Evolutionary conservation across 495 filamentous ascomycete genomes (phyloP).

Genomic region (Xylaria flabelliformis): DNA sequence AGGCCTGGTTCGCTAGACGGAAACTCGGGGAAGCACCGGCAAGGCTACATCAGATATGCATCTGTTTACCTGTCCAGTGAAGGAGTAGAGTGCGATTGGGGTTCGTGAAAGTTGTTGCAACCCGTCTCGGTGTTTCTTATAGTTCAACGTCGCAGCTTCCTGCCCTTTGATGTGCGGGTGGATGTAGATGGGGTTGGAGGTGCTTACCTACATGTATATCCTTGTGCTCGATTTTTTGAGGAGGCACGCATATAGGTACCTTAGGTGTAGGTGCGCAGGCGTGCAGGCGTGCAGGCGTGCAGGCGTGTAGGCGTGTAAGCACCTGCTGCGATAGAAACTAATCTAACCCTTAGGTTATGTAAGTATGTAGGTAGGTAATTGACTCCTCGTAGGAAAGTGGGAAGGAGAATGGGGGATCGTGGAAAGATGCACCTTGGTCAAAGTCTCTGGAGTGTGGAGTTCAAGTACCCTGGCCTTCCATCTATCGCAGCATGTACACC

Average conservation of each 20-base stretch:
- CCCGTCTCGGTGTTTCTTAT: not conserved
- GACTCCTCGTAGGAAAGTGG: constrained; percentile 9
- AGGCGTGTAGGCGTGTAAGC: no score
- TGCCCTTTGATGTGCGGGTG: not conserved
- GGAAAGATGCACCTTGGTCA: not conserved
- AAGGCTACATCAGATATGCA: not conserved
- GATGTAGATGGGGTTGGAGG: not conserved
- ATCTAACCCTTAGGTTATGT: not conserved
- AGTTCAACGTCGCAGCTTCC: constrained; percentile 1
- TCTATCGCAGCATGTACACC: not conserved
- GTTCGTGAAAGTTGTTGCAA: not conserved
- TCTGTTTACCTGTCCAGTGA: not conserved
- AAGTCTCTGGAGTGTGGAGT: not conserved
- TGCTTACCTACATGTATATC: not conserved
- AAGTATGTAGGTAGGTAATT: not conserved
- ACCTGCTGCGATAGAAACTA: not conserved
- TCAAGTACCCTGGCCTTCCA: not conserved
- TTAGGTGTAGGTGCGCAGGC: not conserved
- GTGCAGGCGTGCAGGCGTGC: no score
- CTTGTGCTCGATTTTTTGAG: not conserved
- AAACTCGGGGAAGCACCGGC: not conserved
- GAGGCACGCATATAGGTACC: not conserved
- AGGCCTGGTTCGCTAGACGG: not conserved
- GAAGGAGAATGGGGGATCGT: not conserved
- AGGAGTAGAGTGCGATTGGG: not conserved